These are phyloP conservation scores for Cruciata laevipes DNA, from an alignment of 257 asterid genomes.

Conservation along the genomic window DNA sequence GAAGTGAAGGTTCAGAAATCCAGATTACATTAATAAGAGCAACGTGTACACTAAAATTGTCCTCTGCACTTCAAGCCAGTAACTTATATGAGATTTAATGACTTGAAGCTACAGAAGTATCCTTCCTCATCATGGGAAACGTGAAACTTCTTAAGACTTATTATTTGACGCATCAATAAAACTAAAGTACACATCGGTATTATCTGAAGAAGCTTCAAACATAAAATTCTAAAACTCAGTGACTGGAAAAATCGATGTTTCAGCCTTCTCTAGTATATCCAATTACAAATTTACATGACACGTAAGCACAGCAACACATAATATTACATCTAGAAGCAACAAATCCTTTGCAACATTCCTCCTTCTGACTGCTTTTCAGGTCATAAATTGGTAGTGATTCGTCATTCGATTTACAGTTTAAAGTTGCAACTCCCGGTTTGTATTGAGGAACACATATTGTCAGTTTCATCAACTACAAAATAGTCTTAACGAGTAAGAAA, in stretches of 20 bases:
- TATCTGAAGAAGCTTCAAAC: background rate
- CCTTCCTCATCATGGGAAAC: background rate
- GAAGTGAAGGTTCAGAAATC: background rate
- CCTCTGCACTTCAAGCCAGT: background rate
- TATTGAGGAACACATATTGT: too few species aligned
- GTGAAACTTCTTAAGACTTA: background rate
- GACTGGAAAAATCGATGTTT: background rate
- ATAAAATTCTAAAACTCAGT: background rate
- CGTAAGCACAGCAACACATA: background rate
- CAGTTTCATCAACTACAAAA: too few species aligned
- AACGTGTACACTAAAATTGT: background rate
- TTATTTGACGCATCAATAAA: background rate
- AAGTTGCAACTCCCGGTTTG: too few species aligned
- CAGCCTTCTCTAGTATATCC: background rate
- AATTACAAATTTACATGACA: background rate
- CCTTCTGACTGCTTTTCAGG: constrained; percentile 21
- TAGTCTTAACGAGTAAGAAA: too few species aligned
- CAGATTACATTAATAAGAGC: background rate
- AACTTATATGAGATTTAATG: background rate
- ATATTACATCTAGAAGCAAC: background rate
- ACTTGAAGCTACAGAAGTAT: background rate
- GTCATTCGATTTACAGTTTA: too few species aligned
- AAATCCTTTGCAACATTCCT: constrained; percentile 36
- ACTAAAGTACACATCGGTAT: background rate
- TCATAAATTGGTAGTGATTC: too few species aligned